A percentile compares a stretch with the other conserved stretches of the same genome.
Conservation (phyloP, 805 yeast genomes). For the Cyberlindnera japonica region DNA sequence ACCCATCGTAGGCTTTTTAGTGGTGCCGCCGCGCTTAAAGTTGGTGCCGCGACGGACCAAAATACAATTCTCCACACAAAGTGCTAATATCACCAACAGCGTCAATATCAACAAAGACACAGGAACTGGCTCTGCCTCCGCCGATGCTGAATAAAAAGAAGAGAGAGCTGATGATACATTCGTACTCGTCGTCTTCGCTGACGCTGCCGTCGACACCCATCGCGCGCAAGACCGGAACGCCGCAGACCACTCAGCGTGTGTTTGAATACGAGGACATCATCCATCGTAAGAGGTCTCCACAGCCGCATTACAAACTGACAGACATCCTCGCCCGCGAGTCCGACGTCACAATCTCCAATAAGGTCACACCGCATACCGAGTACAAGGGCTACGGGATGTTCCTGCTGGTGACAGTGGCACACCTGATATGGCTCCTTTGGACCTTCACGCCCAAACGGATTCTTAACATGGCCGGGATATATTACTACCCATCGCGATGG, state of each 20-base stretch:
- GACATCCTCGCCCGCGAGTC: slow-evolving; percentile 62
- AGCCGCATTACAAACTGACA: slow-evolving; percentile 28
- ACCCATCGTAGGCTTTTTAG: too few relatives aligned
- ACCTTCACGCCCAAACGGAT: slow-evolving; percentile 62
- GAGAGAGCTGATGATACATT: slow-evolving; percentile 5
- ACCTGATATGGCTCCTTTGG: slow-evolving; percentile 66
- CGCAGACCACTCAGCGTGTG: slow-evolving; percentile 1
- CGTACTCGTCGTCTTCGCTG: slow-evolving; percentile 8
- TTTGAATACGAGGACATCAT: slow-evolving; percentile 24
- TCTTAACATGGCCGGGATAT: slow-evolving; percentile 50
- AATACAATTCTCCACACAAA: too few relatives aligned
- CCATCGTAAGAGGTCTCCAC: slow-evolving; percentile 10
- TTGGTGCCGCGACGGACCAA: too few relatives aligned
- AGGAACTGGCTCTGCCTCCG: background rate
- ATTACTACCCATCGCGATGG: slow-evolving; percentile 83
- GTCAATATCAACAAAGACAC: background rate
- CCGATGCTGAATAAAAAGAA: slow-evolving; percentile 1
- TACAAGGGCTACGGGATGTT: slow-evolving; percentile 86
- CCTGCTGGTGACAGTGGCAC: slow-evolving; percentile 56
- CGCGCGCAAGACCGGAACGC: background rate
- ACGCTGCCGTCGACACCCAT: slow-evolving; percentile 4
- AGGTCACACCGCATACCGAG: slow-evolving; percentile 59
- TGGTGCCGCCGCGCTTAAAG: too few relatives aligned
- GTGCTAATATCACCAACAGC: background rate
- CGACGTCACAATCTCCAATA: slow-evolving; percentile 59